Percentiles rank a stretch among this genome's conserved stretches.
phyloP scores from a whole-genome alignment of 331 rosid genomes.

The Malus hybrid region DNA sequence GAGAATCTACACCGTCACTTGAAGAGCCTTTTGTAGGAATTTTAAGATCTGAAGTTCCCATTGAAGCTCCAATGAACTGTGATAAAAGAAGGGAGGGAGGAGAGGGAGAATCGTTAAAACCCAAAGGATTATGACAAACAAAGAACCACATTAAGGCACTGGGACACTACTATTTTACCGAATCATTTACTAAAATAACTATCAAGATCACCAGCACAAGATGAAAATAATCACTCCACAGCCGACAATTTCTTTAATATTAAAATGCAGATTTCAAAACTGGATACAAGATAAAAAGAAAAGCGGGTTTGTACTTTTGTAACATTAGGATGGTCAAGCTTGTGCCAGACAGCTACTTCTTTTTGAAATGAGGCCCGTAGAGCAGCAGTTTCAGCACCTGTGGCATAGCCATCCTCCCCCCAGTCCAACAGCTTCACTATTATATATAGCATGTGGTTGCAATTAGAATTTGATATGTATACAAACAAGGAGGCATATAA shows the following conservation, averaged over 20 bases:
- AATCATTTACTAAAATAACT: background rate
- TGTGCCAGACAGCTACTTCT: slow-evolving; percentile 91
- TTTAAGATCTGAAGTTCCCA: slow-evolving; percentile 70
- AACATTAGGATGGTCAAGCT: slow-evolving; percentile 86
- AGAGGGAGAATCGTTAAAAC: background rate
- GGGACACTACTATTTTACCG: background rate
- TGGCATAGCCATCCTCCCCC: slow-evolving; percentile 79
- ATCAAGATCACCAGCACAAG: background rate
- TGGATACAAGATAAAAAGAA: slow-evolving; percentile 15
- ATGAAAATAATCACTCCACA: background rate
- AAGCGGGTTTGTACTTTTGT: slow-evolving; percentile 40
- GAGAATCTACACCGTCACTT: slow-evolving; percentile 22
- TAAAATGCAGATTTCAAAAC: background rate
- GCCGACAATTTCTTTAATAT: background rate
- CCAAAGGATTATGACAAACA: background rate
- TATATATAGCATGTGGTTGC: slow-evolving; percentile 14
- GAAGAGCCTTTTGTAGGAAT: slow-evolving; percentile 51
- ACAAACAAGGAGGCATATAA: background rate
- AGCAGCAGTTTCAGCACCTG: slow-evolving; percentile 57
- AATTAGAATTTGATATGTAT: slow-evolving; percentile 19
- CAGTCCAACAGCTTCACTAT: slow-evolving; percentile 89
- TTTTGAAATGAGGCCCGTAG: slow-evolving; percentile 70
- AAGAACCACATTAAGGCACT: background rate
- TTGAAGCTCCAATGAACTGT: slow-evolving; percentile 92
- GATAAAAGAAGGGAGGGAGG: slow-evolving; percentile 2